Base-by-base conservation (phyloP, 495 filamentous ascomycete genomes). In the Acidomyces sp. region DNA sequence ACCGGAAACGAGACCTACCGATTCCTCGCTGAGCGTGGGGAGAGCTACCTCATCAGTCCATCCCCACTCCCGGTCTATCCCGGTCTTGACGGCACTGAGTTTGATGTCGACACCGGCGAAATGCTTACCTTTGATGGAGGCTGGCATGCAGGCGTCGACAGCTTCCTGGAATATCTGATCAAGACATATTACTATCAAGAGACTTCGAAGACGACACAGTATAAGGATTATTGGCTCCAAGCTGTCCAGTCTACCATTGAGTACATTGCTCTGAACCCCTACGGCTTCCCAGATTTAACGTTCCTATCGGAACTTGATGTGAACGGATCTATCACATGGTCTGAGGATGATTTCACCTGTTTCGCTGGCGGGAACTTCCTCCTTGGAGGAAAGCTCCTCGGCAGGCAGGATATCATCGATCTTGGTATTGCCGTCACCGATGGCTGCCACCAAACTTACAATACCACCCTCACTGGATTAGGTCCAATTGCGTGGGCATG, bases 351-450 rank as follows among this genome's bases (percentile, higher is more conserved):
- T 30, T 58, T 63, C 38, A 77, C 77, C n/a, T 97, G 90, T 56
- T 97, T 95, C 53, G 67, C 80, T 16, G 90, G 90, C 10, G 90
- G 86, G 37, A 95, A 95, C 86, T 78, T 90, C 45, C 87, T 75
- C 2, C 69, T 97, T 40, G 86, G 82, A 20, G 80, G 83, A 30
- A 88, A 85, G 62, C 67, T 86, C 6, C 93, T 94, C 45, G 70
- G 74, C 7, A 66, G 75, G 15, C 66, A 77, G 6, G 69, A 70
- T 15, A 47, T 59, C 30, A 28, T 56, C 33, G 87, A 96, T 57
- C 64, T 95, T 34, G 77, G 87, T 31, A 70, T 93, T 32, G 90
- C 80, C 6, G 72, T 44, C 25, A 48, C 49, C 6, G 49, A 52
- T 21, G 49, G 49, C 20, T 54, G 51, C 37, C 34, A 51, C 32